Conservation (phyloP, 208 protist genomes). For the Leishmania mexicana region DNA sequence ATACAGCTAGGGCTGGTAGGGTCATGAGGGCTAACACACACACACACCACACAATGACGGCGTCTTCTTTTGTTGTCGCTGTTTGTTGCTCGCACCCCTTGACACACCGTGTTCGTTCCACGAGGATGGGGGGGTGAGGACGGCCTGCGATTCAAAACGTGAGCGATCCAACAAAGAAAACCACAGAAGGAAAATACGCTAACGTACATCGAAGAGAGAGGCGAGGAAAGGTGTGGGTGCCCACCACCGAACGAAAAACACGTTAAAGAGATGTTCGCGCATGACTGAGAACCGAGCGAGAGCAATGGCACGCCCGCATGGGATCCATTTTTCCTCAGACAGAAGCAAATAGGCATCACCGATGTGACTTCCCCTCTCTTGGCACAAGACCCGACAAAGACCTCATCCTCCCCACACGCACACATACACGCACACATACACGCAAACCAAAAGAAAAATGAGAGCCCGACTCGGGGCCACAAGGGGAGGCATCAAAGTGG, state of each 20-base stretch:
- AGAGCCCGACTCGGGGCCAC: not conserved
- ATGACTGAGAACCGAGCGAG: not conserved
- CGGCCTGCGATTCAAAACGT: not conserved
- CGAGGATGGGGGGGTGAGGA: not conserved
- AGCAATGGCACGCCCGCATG: too few relatives aligned
- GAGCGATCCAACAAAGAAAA: not conserved
- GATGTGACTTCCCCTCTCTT: not conserved
- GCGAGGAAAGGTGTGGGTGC: too few relatives aligned
- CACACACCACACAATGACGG: not conserved
- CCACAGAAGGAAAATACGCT: not conserved
- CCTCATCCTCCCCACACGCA: not conserved
- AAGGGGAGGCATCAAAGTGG: not conserved
- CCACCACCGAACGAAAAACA: not conserved
- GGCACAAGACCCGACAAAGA: not conserved
- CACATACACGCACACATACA: not conserved
- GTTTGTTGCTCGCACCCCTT: not conserved
- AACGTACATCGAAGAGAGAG: constrained; percentile 9
- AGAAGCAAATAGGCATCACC: not conserved
- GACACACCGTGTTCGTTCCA: not conserved
- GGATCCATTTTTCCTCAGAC: not conserved
- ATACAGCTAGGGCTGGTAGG: not conserved
- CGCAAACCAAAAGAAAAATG: not conserved
- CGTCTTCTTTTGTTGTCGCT: not conserved
- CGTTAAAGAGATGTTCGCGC: too few relatives aligned
- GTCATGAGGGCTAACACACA: not conserved